Conservation (phyloP, 1,284 basidiomycete species). For the Tilletiopsis washingtonensis region DNA sequence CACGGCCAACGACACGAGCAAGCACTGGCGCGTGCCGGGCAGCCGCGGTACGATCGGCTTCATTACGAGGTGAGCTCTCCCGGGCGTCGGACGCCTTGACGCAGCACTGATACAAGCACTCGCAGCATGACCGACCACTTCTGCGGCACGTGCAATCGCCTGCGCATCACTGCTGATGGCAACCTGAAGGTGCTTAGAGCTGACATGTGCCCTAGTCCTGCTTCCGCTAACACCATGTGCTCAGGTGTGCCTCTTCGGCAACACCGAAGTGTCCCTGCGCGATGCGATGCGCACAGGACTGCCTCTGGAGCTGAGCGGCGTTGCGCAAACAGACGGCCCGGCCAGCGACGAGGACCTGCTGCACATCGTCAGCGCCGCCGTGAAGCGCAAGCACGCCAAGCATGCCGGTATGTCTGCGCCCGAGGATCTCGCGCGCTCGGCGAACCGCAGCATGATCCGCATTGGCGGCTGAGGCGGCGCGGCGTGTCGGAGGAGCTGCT, state of each 20-base stretch:
- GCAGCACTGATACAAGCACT: neutral
- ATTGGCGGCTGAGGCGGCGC: slow-evolving; percentile 67
- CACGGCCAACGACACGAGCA: slow-evolving; percentile 69
- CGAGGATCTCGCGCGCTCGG: slow-evolving; percentile 24
- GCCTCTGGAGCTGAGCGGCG: too few species aligned
- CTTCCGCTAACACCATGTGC: too few species aligned
- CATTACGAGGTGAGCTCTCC: slow-evolving; percentile 52
- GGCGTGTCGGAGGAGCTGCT: too few species aligned
- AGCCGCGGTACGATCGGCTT: slow-evolving; percentile 70
- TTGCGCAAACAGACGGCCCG: slow-evolving; percentile 10
- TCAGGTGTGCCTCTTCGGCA: slow-evolving; percentile 73
- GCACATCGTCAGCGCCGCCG: slow-evolving; percentile 59
- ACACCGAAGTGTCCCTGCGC: slow-evolving; percentile 71
- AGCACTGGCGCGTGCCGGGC: slow-evolving; percentile 67
- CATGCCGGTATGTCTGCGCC: slow-evolving; percentile 54
- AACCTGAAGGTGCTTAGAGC: slow-evolving; percentile 64
- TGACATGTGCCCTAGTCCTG: too few species aligned
- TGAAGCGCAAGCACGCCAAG: slow-evolving; percentile 69
- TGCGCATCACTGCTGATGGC: slow-evolving; percentile 77
- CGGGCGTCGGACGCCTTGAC: neutral
- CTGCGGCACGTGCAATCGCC: slow-evolving; percentile 72
- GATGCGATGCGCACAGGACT: slow-evolving; percentile 58
- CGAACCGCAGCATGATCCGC: slow-evolving; percentile 63
- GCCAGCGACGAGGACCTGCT: slow-evolving; percentile 59
- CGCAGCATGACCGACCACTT: slow-evolving; percentile 66